Conservation (phyloP, 192 early-diverging fungal genomes). For the Entomortierella chlamydospora region DNA sequence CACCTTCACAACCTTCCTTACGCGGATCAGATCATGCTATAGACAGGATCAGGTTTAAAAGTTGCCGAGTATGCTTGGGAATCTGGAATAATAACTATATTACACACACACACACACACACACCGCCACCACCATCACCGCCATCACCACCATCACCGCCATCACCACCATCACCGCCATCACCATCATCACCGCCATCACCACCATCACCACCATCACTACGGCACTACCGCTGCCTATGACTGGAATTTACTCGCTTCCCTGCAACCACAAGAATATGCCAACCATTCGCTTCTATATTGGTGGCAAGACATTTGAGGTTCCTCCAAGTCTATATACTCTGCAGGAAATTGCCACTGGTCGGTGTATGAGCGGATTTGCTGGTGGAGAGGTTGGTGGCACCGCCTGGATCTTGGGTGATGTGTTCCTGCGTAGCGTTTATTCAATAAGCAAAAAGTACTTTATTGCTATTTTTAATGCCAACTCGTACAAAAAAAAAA, state of each 20-base stretch:
- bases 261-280: slow-evolving; percentile 30
- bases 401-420: slow-evolving; percentile 52
- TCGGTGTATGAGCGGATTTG: slow-evolving; percentile 52
- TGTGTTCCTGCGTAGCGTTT: slow-evolving; percentile 46
- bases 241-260: slow-evolving; percentile 49
- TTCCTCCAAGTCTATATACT: slow-evolving; percentile 34
- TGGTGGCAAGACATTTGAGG: slow-evolving; percentile 29
- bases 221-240: no score
- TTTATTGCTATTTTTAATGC: no score
- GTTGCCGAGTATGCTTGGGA: slow-evolving; percentile 12
- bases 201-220: background rate
- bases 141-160: background rate
- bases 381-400: slow-evolving; percentile 46
- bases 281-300: slow-evolving; percentile 29
- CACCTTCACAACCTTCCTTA: background rate
- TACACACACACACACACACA: background rate
- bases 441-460: slow-evolving; percentile 30
- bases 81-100: background rate
- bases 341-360: slow-evolving; percentile 46
- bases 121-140: background rate
- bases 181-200: no score
- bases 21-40: no score
- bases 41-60: no score
- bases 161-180: background rate
- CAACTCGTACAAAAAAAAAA: no score